phyloP scores from a whole-genome alignment of 352 stramenopile genomes.

The Pythium myriotylum region DNA sequence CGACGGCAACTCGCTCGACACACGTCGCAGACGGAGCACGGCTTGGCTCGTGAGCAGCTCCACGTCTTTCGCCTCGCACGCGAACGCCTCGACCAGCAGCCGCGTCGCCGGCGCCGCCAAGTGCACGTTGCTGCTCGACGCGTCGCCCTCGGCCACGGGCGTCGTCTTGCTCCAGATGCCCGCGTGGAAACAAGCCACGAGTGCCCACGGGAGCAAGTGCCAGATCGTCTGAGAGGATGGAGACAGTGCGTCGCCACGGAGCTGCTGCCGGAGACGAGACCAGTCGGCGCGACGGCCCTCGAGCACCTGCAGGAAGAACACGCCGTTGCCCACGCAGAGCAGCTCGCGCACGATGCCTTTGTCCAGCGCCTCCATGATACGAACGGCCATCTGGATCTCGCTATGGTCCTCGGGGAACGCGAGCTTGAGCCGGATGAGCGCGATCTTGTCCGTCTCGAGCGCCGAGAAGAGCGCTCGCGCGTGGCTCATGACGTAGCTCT shows the following conservation, averaged over 20 bases:
- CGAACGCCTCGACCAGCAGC: conserved; percentile 29
- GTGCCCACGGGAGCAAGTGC: conserved; percentile 47
- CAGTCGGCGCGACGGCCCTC: not conserved
- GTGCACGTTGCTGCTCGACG: conserved; percentile 56
- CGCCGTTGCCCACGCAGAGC: conserved; percentile 34
- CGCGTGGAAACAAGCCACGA: conserved; percentile 46
- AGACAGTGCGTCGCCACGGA: not conserved
- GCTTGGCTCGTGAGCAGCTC: conserved; percentile 21
- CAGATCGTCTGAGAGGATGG: conserved; percentile 25
- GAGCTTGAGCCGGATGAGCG: conserved; percentile 36
- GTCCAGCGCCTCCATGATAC: conserved; percentile 36
- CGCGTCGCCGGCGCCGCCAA: conserved; percentile 42
- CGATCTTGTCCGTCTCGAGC: conserved; percentile 38
- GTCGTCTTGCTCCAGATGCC: conserved; percentile 43
- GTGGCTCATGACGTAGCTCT: conserved; percentile 12
- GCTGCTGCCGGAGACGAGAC: not conserved
- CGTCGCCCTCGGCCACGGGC: conserved; percentile 37
- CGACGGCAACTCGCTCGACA: conserved; percentile 19
- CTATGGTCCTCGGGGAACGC: conserved; percentile 22
- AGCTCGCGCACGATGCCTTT: conserved; percentile 26
- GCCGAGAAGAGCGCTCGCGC: conserved; percentile 17
- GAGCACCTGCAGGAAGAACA: conserved; percentile 42
- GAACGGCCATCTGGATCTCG: conserved; percentile 35
- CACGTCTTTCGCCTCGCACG: not conserved
- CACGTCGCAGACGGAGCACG: conserved; percentile 27